Evolutionary conservation across 1,284 basidiomycete species (phyloP).

Genomic region (Taiwanofungus camphoratus): DNA sequence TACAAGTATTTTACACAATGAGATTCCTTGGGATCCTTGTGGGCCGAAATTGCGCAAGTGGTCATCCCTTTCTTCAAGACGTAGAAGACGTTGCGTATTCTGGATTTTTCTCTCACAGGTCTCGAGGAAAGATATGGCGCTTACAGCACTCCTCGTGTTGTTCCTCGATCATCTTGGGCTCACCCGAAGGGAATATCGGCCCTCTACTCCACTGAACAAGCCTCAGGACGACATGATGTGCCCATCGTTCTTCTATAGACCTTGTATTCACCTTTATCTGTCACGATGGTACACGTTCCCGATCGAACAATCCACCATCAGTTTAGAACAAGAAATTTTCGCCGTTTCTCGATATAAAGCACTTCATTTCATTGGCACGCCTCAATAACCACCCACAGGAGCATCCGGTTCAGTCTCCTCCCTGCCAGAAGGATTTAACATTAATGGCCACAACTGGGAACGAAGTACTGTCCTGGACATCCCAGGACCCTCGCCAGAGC

Average conservation of each 20-base stretch:
- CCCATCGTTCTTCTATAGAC: slow-evolving; percentile 51
- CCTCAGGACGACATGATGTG: slow-evolving; percentile 48
- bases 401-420: slow-evolving; percentile 17
- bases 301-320: slow-evolving; percentile 59
- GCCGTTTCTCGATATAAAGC: slow-evolving; percentile 31
- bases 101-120: slow-evolving; percentile 22
- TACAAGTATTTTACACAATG: slow-evolving; percentile 24
- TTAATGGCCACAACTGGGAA: slow-evolving; percentile 50
- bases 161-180: slow-evolving; percentile 57
- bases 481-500: slow-evolving; percentile 77
- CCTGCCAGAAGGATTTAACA: slow-evolving; percentile 18
- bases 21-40: slow-evolving; percentile 17
- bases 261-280: slow-evolving; percentile 64
- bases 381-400: slow-evolving; percentile 22
- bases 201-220: slow-evolving; percentile 63
- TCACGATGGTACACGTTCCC: slow-evolving; percentile 66
- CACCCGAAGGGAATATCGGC: slow-evolving; percentile 49
- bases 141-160: slow-evolving; percentile 54
- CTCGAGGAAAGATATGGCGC: slow-evolving; percentile 37
- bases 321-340: slow-evolving; percentile 39
- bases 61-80: slow-evolving; percentile 29
- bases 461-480: slow-evolving; percentile 79
- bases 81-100: slow-evolving; percentile 15
- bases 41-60: slow-evolving; percentile 13
- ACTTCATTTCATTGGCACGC: slow-evolving; percentile 23